Conservation (phyloP, 176 grass and related monocot species). For the Aegilops sharonensis region DNA sequence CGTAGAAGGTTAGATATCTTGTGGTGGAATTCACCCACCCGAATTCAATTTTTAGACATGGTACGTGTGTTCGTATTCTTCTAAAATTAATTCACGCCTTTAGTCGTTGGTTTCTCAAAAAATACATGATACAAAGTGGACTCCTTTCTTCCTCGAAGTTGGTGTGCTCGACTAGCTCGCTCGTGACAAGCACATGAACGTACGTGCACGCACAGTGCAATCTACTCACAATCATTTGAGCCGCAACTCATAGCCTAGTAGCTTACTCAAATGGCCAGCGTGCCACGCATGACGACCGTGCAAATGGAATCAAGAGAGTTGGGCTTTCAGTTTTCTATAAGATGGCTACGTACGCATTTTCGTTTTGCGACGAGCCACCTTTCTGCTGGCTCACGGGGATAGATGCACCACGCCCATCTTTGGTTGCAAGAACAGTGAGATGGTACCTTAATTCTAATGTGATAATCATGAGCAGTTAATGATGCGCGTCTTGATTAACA, state of each 20-base stretch:
- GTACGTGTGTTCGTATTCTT: too few relatives aligned
- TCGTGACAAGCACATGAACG: background rate
- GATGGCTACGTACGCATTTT: background rate
- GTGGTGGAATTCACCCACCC: too few relatives aligned
- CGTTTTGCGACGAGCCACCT: background rate
- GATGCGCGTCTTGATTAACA: slow-evolving; percentile 49
- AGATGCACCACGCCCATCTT: slow-evolving; percentile 13
- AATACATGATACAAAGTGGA: too few relatives aligned
- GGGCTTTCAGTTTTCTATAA: background rate
- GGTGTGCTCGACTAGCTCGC: background rate
- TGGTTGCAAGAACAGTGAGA: slow-evolving; percentile 23
- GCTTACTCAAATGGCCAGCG: background rate
- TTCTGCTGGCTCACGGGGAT: background rate
- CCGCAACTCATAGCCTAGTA: background rate
- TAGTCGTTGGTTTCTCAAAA: too few relatives aligned
- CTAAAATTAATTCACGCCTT: too few relatives aligned
- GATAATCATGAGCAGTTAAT: slow-evolving; percentile 47
- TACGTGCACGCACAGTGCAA: background rate
- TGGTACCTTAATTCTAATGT: slow-evolving; percentile 26
- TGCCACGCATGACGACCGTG: slow-evolving; percentile 13
- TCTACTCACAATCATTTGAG: slow-evolving; percentile 8
- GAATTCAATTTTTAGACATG: too few relatives aligned
- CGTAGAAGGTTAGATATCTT: too few relatives aligned
- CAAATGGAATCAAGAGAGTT: slow-evolving; percentile 37
- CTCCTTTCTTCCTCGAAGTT: too few relatives aligned